Evolutionary conservation across 2,329 filamentous ascomycete species (phyloP).

Genomic region (Fusarium sp.): DNA sequence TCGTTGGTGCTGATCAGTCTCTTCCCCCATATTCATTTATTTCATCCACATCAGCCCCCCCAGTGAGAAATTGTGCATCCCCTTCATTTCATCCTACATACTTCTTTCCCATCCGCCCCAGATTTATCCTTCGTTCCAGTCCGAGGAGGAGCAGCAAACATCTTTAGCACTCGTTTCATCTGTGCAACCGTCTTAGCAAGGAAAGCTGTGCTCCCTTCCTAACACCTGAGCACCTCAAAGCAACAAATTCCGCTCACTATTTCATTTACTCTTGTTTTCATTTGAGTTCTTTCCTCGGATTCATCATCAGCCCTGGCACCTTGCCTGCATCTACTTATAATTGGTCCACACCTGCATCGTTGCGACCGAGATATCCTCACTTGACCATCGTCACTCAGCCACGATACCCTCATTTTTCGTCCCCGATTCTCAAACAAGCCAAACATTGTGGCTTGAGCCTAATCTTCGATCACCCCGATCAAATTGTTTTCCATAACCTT

Average conservation of each 20-base stretch:
- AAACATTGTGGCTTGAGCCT: neutral
- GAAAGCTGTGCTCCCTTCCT: slow-evolving; percentile 48
- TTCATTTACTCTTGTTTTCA: slow-evolving; percentile 11
- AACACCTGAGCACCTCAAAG: slow-evolving; percentile 22
- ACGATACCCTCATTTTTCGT: slow-evolving; percentile 29
- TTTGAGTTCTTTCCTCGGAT: slow-evolving; percentile 5
- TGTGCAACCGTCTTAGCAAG: slow-evolving; percentile 40
- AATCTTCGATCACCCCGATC: slow-evolving; percentile 16
- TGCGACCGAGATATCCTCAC: slow-evolving; percentile 7
- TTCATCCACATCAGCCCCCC: slow-evolving; percentile 10
- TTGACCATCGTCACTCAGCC: slow-evolving; percentile 14
- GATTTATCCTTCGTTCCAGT: slow-evolving; percentile 10
- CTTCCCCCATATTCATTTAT: slow-evolving; percentile 19
- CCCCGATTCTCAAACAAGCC: slow-evolving; percentile 2
- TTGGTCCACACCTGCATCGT: slow-evolving; percentile 15
- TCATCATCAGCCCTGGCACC: slow-evolving; percentile 1
- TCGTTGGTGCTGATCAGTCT: slow-evolving; percentile 16
- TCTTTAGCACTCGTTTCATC: slow-evolving; percentile 40
- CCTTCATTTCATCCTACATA: slow-evolving; percentile 29
- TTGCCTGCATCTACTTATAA: slow-evolving; percentile 1
- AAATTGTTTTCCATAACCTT: slow-evolving; percentile 23
- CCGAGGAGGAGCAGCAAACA: slow-evolving; percentile 37
- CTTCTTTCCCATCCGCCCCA: slow-evolving; percentile 13
- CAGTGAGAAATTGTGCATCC: slow-evolving; percentile 30
- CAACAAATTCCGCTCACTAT: slow-evolving; percentile 27